Percentiles rank a stretch among this genome's conserved stretches.
Conservation (phyloP, 1,284 basidiomycete species). For the Ustilago vetiveriae region DNA sequence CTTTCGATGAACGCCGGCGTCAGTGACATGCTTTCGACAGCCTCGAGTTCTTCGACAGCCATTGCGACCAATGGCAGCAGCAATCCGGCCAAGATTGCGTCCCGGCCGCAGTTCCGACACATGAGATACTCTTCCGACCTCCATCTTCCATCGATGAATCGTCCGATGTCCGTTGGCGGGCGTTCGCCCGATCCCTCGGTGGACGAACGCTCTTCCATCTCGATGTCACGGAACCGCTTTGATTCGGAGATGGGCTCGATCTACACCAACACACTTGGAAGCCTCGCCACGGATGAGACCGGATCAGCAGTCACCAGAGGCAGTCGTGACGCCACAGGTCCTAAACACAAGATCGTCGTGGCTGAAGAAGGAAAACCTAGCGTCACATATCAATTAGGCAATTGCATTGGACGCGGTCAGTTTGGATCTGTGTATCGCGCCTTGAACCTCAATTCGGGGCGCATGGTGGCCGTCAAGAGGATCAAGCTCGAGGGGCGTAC, state of each 20-base stretch:
- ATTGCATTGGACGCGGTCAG: slow-evolving; percentile 94
- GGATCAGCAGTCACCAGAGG: slow-evolving; percentile 22
- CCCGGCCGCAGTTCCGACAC: slow-evolving; percentile 48
- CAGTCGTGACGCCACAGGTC: slow-evolving; percentile 39
- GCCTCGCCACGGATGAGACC: slow-evolving; percentile 46
- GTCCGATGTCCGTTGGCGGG: slow-evolving; percentile 15
- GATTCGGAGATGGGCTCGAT: slow-evolving; percentile 58
- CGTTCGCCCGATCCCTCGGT: slow-evolving; percentile 32
- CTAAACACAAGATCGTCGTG: slow-evolving; percentile 77
- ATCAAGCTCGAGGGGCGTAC: slow-evolving; percentile 95
- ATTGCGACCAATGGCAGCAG: slow-evolving; percentile 13
- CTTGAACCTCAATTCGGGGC: slow-evolving; percentile 75
- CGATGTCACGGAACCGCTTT: slow-evolving; percentile 44
- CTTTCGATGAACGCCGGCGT: slow-evolving; percentile 48
- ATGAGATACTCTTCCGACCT: slow-evolving; percentile 60
- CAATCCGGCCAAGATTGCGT: slow-evolving; percentile 31
- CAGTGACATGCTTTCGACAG: slow-evolving; percentile 22
- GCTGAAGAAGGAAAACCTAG: slow-evolving; percentile 81
- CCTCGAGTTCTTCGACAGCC: slow-evolving; percentile 22
- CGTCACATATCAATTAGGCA: slow-evolving; percentile 75
- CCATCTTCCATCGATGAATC: slow-evolving; percentile 35
- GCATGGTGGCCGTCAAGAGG: slow-evolving; percentile 79
- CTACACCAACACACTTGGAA: slow-evolving; percentile 56
- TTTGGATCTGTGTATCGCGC: slow-evolving; percentile 95
- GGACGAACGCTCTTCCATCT: slow-evolving; percentile 37